Evolutionary conservation across 768 basidiomycete genomes (phyloP), one percentile per base, ranked within the genome.

Genomic region (Psilocybe cubensis): DNA sequence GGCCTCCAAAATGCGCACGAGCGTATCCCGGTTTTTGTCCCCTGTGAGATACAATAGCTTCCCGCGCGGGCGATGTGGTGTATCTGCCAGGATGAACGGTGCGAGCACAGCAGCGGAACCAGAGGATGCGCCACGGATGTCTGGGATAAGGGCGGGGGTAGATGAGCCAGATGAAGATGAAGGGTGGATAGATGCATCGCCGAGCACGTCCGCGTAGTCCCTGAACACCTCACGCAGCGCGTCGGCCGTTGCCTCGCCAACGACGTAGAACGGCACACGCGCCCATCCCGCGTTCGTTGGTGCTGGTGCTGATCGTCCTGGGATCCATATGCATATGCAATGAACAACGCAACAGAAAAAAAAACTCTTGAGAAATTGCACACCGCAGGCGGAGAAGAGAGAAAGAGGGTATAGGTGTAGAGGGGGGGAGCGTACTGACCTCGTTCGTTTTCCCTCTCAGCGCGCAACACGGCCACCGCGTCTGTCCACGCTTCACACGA

Each of bases 21-120:
- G 70, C 0, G 83, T 87, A 59, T 92, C 90, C 17, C 84, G 77
- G 57, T 91, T 93, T 76, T 94, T 96, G 79, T 95, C 94, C 20
- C 93, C 93, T 10, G 86, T 91, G 8, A 96, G 79, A 67, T 92
- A 94, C 5, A 95, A 69, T 46, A 95, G 66, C 27, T 66, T 76
- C 31, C 56, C 63, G 4, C 58, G 4, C 9, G 35, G 63, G 54
- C 54, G 54, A 17, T 33, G 47, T 43, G 62, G 50, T 8, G 68
- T 20, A 47, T 79, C 75, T 0, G 68, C 61, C 43, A 88, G 63
- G 58, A 94, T 90, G 65, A 84, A 89, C 14, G 69, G 73, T 0
- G 84, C 90, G 11, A 93, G 83, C 33, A 78, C 74, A 63, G 86
- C 86, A n/a, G 83, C 83, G 14, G 80, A 90, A 3, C 93, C 94